A percentile compares a stretch with the other conserved stretches of the same genome.
These are phyloP conservation scores for Heimioporus retisporus DNA, from an alignment of 1,284 basidiomycete genomes.

Conservation along the genomic window DNA sequence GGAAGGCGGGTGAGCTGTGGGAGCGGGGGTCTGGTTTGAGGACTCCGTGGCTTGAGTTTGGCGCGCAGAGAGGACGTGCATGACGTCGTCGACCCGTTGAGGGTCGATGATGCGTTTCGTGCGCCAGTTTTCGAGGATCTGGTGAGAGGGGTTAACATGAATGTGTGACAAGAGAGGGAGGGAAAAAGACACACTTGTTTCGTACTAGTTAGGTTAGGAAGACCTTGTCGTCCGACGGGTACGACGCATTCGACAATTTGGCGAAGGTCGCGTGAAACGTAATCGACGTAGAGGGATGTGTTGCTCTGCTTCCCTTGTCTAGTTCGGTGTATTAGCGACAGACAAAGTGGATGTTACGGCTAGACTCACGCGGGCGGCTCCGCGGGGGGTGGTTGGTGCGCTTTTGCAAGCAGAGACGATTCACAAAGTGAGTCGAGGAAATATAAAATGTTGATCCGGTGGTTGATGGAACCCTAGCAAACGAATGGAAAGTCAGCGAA, in stretches of 20 bases:
- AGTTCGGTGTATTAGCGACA: not conserved
- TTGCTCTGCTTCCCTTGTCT: conserved; percentile 29
- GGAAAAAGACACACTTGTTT: conserved; percentile 71
- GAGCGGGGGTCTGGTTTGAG: conserved; percentile 22
- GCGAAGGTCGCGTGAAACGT: conserved; percentile 77
- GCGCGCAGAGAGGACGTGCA: conserved; percentile 60
- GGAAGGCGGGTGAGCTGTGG: conserved; percentile 14
- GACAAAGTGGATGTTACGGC: too few relatives aligned
- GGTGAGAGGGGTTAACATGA: not conserved
- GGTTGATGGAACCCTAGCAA: conserved; percentile 84
- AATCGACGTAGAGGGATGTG: conserved; percentile 74
- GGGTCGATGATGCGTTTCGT: conserved; percentile 87
- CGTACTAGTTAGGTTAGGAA: conserved; percentile 88
- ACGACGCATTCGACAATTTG: conserved; percentile 88
- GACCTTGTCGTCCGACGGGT: conserved; percentile 82
- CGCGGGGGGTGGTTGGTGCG: conserved; percentile 45
- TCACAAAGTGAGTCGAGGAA: conserved; percentile 92
- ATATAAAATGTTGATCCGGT: conserved; percentile 93
- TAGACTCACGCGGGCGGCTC: conserved; percentile 29
- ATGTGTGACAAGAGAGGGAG: not conserved
- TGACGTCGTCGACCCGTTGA: conserved; percentile 75
- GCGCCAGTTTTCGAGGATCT: conserved; percentile 92
- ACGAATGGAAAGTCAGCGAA: not conserved
- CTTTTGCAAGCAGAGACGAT: conserved; percentile 73
- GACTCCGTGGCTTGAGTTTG: conserved; percentile 44